Base-by-base conservation (phyloP, 208 protist species). In the Strigomonas culicis region DNA sequence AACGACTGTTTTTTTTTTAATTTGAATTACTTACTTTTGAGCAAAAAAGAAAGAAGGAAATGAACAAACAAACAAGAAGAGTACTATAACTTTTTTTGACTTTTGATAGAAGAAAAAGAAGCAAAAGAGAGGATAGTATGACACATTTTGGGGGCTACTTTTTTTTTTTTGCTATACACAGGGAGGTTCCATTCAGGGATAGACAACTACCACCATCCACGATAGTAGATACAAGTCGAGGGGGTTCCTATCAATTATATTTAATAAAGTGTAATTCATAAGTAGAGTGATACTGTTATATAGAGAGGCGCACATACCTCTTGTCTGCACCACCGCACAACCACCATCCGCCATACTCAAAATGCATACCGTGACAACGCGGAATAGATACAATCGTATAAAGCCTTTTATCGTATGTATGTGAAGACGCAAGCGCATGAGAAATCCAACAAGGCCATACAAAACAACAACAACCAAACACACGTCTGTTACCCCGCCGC, bases 401-500 rank as follows among this genome's bases (percentile, higher is more conserved):
- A 41, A 43, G 1, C 32, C 32, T 44, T 44, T 46, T 60, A 4
- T 22, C 22, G 2, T 34, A 10, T 60, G 10, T 47, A 31, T 60
- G 56, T 22, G 19, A 66, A 56, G 6, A 43, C 10, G 53, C 21
- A 21, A 56, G 56, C 21, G 32, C 4, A 39, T 31, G 19, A 53
- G 31, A 4, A 49, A 56, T 11, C 11, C 10, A 52, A 66, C 30
- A 44, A 32, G 4, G 41, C 15, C 8, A 31, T 32, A 51, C 17
- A 53, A 69, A 70, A 30, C 66, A 66, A 62, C 41, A 49, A 67
- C 57, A 55, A 72, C 41, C 0, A 67, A 36, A 63, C 21, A 46
- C 41, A 51, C n/a, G 11, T 44, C 10, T 41, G 19, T 19, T 10
- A 2, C 15, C 21, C 31, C 2, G 19, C 17, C 19, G 41, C n/a